Base-by-base conservation (phyloP, 2,329 filamentous ascomycete genomes). In the Fusarium sp. region DNA sequence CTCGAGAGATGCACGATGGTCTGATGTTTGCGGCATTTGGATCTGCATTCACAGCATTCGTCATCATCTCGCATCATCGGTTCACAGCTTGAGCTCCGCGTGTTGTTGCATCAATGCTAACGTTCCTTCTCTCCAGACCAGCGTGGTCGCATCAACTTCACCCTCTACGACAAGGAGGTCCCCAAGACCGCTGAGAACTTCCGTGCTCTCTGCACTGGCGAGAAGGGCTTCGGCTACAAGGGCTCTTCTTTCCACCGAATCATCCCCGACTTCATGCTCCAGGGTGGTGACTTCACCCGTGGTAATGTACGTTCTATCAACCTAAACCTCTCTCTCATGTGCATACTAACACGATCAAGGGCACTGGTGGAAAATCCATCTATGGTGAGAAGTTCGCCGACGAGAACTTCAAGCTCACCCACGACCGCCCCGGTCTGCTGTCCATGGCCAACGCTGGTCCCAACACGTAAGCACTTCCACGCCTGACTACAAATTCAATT, bases 381-480 rank as follows among this genome's bases (percentile, higher is more conserved):
- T 97, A 97, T 85, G 94, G 94, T 80, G 94, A 97, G 86, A 96
- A 96, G 90, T 97, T 98, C 83, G 86, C 91, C 80, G 94, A 98
- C 83, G 94, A 98, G 92, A 97, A 97, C 92, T 97, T 97, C 89
- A 82, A 85, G 73, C 82, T 88, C 77, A 91, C 90, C 87, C 95
- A 98, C 90, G 85, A 84, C 84, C 86, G 87, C 79, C 92, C 92
- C 73, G 93, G 92, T 87, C 89, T 95, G 79, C 90, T 98, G 77
- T 97, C 95, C 85, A 98, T 98, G 95, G 95, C 95, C 84, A 98
- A 98, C 86, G 93, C 95, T 79, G 95, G 95, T 79, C 93, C 93
- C 82, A 97, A 98, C 92, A 98, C 96, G 90, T 92, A 87, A 84
- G 89, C 18, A 20, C 14, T 8, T 20, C n/a, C 13, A 11, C 9